Conservation (phyloP, 2,329 filamentous ascomycete species). For the Colletotrichum orbiculare region DNA sequence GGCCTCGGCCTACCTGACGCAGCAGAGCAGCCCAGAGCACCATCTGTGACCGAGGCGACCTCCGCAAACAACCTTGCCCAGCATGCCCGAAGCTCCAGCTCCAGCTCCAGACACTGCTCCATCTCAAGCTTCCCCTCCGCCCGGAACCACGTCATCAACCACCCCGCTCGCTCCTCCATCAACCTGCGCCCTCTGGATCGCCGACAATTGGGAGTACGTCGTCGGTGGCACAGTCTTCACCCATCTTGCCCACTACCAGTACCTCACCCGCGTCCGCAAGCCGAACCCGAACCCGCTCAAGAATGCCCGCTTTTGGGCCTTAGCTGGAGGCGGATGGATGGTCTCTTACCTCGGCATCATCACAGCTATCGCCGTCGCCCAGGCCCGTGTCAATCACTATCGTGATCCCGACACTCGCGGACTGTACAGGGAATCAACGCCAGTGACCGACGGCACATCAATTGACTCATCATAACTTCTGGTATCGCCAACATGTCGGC, state of each 20-base stretch:
- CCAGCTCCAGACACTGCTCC: not conserved
- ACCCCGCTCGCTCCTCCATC: constrained; percentile 33
- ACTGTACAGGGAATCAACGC: constrained; percentile 14
- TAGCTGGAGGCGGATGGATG: constrained; percentile 37
- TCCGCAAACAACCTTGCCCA: too few relatives aligned
- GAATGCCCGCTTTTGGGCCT: constrained; percentile 38
- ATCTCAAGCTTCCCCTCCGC: not conserved
- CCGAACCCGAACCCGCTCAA: constrained; percentile 34
- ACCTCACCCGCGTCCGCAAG: constrained; percentile 32
- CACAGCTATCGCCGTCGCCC: constrained; percentile 33
- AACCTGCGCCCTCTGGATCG: constrained; percentile 30
- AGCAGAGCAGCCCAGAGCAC: too few relatives aligned
- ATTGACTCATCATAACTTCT: not conserved
- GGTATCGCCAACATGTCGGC: constrained; percentile 71
- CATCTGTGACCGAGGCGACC: too few relatives aligned
- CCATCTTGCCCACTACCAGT: constrained; percentile 37
- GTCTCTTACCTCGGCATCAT: constrained; percentile 35
- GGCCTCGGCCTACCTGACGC: too few relatives aligned
- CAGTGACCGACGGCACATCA: constrained; percentile 4
- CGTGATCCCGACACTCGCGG: constrained; percentile 27
- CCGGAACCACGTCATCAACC: constrained; percentile 6
- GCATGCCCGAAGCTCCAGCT: not conserved
- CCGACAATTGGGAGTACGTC: constrained; percentile 37
- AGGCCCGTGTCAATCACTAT: constrained; percentile 35
- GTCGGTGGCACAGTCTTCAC: constrained; percentile 33